Evolutionary conservation across 148 eudicot species (phyloP).

Genomic region (Heliosperma pusillum): DNA sequence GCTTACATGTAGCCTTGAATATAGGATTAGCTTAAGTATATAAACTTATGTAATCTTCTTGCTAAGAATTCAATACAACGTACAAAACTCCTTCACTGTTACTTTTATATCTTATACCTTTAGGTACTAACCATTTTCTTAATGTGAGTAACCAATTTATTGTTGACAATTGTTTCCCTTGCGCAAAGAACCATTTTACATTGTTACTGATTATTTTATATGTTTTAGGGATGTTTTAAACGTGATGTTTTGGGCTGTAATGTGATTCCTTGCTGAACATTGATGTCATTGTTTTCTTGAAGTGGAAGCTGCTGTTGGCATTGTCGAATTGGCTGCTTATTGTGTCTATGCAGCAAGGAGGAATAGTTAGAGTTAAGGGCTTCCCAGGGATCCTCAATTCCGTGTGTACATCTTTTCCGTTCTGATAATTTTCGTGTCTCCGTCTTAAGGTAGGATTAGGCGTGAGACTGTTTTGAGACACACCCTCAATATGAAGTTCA

Average conservation of each 20-base stretch:
- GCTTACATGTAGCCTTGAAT: no score
- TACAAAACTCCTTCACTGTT: no score
- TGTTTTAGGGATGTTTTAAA: neutral
- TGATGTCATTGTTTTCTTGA: slow-evolving; percentile 12
- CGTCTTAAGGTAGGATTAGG: neutral
- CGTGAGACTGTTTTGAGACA: slow-evolving; percentile 11
- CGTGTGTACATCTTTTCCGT: neutral
- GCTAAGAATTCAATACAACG: no score
- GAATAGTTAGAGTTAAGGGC: slow-evolving; percentile 42
- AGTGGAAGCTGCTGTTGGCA: slow-evolving; percentile 72
- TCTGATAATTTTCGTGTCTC: neutral
- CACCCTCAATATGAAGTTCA: slow-evolving; percentile 9
- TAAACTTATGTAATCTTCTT: no score
- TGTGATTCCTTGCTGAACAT: neutral
- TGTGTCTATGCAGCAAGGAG: slow-evolving; percentile 69
- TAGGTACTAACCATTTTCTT: neutral
- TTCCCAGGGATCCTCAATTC: neutral
- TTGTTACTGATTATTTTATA: no score
- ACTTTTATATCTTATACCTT: no score
- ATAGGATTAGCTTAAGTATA: no score
- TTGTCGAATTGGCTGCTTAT: slow-evolving; percentile 73
- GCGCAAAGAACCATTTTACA: neutral
- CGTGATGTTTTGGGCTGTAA: neutral
- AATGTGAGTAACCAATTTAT: neutral
- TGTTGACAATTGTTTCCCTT: neutral